These are phyloP conservation scores for Arthrobotrys entomopaga DNA, from an alignment of 2,329 filamentous ascomycete species.

Conservation along the genomic window DNA sequence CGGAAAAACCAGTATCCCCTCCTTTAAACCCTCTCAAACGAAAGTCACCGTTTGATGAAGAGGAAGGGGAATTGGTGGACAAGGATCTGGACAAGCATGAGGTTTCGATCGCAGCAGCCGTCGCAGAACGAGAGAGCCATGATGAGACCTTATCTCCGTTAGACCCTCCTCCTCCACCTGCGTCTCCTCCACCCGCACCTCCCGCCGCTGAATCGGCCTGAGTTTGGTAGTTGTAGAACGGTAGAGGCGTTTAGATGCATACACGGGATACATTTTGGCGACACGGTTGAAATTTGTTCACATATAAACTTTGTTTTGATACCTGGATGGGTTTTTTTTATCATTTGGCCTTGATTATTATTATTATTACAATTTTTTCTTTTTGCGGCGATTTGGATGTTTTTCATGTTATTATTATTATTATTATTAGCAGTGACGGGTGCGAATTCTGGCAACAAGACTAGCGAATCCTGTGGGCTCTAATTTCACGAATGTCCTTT, in stretches of 20 bases:
- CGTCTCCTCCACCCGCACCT: constrained; percentile 2
- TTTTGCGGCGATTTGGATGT: not conserved
- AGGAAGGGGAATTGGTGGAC: constrained; percentile 37
- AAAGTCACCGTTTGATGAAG: constrained; percentile 47
- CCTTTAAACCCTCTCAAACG: constrained; percentile 43
- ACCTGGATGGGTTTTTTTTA: not conserved
- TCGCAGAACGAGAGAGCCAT: constrained; percentile 50
- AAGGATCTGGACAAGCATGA: constrained; percentile 40
- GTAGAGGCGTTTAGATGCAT: not conserved
- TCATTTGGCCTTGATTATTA: too few relatives aligned
- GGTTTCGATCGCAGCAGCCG: constrained; percentile 40
- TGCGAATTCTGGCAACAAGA: too few relatives aligned
- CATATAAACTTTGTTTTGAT: not conserved
- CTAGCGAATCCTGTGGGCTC: too few relatives aligned
- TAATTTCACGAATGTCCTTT: too few relatives aligned
- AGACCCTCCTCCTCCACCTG: constrained; percentile 2
- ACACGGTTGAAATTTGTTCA: not conserved
- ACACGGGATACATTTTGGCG: too few relatives aligned
- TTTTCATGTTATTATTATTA: too few relatives aligned
- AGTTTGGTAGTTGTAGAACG: not conserved
- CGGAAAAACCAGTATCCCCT: constrained; percentile 14
- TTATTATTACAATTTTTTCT: too few relatives aligned
- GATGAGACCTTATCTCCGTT: constrained; percentile 35
- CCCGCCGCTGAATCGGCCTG: constrained; percentile 1
- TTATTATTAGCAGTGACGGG: too few relatives aligned